Conservation (phyloP, 495 filamentous ascomycete species). For the Penicillium herquei region DNA sequence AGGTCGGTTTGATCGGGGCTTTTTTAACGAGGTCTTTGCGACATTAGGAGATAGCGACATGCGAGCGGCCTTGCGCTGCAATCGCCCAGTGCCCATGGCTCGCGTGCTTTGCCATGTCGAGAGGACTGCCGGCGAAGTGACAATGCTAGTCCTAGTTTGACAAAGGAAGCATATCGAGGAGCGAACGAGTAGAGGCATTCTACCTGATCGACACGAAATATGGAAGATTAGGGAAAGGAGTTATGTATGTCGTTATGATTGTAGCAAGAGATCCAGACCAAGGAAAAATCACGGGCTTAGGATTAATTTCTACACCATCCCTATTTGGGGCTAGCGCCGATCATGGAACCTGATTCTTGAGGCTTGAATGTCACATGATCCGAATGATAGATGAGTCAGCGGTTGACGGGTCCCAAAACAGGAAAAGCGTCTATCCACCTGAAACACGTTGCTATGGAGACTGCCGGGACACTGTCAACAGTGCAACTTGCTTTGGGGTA, state of each 20-base stretch:
- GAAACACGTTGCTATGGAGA: slow-evolving; percentile 36
- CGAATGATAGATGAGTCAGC: slow-evolving; percentile 14
- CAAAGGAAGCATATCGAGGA: slow-evolving; percentile 41
- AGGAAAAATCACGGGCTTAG: slow-evolving; percentile 23
- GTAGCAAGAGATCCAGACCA: slow-evolving; percentile 1
- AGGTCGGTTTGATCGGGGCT: slow-evolving; percentile 34
- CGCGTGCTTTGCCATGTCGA: slow-evolving; percentile 38
- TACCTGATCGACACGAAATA: slow-evolving; percentile 21
- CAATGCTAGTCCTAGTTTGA: slow-evolving; percentile 29
- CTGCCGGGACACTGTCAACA: slow-evolving; percentile 38
- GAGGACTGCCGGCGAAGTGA: slow-evolving; percentile 11
- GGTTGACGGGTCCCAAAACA: background rate
- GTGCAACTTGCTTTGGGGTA: slow-evolving; percentile 24
- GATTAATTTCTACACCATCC: slow-evolving; percentile 23
- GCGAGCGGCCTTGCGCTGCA: slow-evolving; percentile 58
- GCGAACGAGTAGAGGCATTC: slow-evolving; percentile 34
- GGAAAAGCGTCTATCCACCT: slow-evolving; percentile 1
- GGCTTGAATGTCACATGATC: slow-evolving; percentile 20
- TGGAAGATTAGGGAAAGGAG: background rate
- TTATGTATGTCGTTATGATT: background rate
- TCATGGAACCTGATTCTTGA: slow-evolving; percentile 21
- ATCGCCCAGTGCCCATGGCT: slow-evolving; percentile 38
- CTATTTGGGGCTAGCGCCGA: slow-evolving; percentile 27
- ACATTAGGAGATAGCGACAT: slow-evolving; percentile 80
- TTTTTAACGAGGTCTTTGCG: slow-evolving; percentile 48